Base-by-base conservation (phyloP, 257 asterid species). In the Handroanthus guayacan region DNA sequence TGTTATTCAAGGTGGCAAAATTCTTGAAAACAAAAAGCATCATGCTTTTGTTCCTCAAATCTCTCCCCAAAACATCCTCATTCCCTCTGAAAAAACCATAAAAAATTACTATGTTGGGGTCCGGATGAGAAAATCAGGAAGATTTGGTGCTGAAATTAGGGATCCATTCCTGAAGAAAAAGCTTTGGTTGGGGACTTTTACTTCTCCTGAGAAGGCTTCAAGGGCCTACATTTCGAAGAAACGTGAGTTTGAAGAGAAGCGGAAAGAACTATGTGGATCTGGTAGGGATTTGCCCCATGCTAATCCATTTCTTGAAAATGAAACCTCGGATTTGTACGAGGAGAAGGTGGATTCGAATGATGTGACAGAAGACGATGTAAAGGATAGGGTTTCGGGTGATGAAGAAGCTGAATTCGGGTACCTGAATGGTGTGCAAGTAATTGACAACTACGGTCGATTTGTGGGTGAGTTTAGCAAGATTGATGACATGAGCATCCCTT, bases 201-300 rank as follows among this genome's bases (percentile, higher is more conserved):
- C 18, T 5, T 58, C 83, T 2, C 64, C 79, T 6, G 79, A 79
- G 73, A 76, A 73, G 47, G 79, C 83, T 11, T 67, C 71, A 2
- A 41, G 17, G 62, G 79, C 70, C 11, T 74, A 74, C 45, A 17
- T 57, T 8, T 18, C 56, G n/a, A 78, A 64, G 72, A 78, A 75
- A 62, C 20, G 6, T 25, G 69, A 82, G 71, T 6, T 78, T 74
- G 38, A 25, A 25, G 31, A 36, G 55, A 57, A 79, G 56, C 31
- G 1, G 65, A 67, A 10, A 5, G 58, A 34, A 25, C 34, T 45
- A 25, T 38, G 12, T 48, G 47, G 34, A 18, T 36, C 41, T 65
- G 45, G 9, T 14, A 0, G 3, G 4, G 57, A 45, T 41, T 41
- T 41, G 4, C 16, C 17, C 3, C 39, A 8, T 18, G 5, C 31